A percentile compares a stretch with the other conserved stretches of the same genome.
Evolutionary conservation across 352 stramenopile genomes (phyloP).

Genomic region (Bremia lactucae): DNA sequence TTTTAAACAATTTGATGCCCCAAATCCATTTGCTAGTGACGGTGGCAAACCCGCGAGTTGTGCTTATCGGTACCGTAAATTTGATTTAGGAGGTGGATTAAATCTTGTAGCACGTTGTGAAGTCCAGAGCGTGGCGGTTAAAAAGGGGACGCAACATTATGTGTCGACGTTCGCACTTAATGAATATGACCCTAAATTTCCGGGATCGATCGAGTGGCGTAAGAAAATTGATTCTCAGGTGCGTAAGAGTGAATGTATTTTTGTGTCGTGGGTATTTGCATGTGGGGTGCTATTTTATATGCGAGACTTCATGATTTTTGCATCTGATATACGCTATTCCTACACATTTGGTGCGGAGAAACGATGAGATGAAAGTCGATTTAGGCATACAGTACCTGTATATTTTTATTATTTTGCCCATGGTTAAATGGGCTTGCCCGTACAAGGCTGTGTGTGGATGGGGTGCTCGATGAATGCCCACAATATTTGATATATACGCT

Average conservation of each 20-base stretch:
- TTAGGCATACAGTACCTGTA: conserved; percentile 7
- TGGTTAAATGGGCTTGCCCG: no score
- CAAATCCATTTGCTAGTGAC: conserved; percentile 94
- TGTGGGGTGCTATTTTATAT: conserved; percentile 10
- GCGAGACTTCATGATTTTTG: conserved; percentile 55
- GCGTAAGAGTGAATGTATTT: conserved; percentile 18
- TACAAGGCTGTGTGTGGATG: conserved; percentile 4
- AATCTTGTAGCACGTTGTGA: conserved; percentile 91
- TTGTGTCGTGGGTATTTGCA: conserved; percentile 2
- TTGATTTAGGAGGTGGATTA: conserved; percentile 84
- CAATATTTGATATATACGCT: conserved; percentile 18
- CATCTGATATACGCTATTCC: conserved; percentile 61
- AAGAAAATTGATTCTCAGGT: conserved; percentile 95
- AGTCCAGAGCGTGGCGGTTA: conserved; percentile 86
- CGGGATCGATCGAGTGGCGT: conserved; percentile 85
- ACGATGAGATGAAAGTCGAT: conserved; percentile 27
- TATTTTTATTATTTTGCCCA: no score
- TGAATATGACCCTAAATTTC: conserved; percentile 92
- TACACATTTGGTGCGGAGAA: conserved; percentile 37
- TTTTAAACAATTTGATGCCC: conserved; percentile 55
- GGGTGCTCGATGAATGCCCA: conserved; percentile 9
- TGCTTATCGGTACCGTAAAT: conserved; percentile 96
- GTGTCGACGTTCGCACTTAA: conserved; percentile 95
- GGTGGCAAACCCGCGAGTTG: conserved; percentile 85
- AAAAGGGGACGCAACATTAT: conserved; percentile 85